Percentiles rank a stretch among this genome's conserved stretches.
phyloP scores from a whole-genome alignment of 2,329 filamentous ascomycete genomes.

The Sclerotinia glacialis region DNA sequence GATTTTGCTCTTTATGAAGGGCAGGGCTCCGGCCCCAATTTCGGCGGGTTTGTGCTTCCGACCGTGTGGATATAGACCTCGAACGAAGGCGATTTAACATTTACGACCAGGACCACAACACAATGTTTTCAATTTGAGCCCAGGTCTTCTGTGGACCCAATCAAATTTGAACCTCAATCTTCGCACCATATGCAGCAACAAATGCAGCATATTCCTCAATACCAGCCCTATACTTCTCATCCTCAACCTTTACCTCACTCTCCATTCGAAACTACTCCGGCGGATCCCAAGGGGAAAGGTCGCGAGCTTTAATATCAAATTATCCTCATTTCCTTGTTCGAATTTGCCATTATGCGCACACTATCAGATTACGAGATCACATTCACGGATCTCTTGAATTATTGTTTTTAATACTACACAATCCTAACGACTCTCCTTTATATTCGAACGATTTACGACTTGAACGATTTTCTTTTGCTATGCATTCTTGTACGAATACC shows the following conservation, averaged over 20 bases:
- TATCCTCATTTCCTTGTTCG: slow-evolving; percentile 26
- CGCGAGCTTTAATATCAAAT: slow-evolving; percentile 35
- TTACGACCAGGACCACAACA: slow-evolving; percentile 37
- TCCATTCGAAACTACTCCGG: slow-evolving; percentile 33
- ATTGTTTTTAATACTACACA: slow-evolving; percentile 27
- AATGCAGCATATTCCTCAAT: slow-evolving; percentile 27
- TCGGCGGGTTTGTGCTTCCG: slow-evolving; percentile 42
- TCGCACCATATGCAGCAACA: slow-evolving; percentile 22
- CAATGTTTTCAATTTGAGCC: slow-evolving; percentile 35
- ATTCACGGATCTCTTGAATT: slow-evolving; percentile 25
- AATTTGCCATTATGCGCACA: slow-evolving; percentile 21
- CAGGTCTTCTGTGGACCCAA: slow-evolving; percentile 26
- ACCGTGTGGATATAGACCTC: slow-evolving; percentile 40
- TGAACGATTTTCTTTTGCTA: slow-evolving; percentile 35
- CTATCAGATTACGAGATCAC: slow-evolving; percentile 16
- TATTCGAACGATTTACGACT: slow-evolving; percentile 31
- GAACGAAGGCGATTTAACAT: slow-evolving; percentile 39
- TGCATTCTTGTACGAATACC: slow-evolving; percentile 39
- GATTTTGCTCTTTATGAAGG: slow-evolving; percentile 41
- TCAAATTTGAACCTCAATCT: slow-evolving; percentile 33
- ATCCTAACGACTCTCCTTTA: slow-evolving; percentile 32
- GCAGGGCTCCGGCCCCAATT: slow-evolving; percentile 37
- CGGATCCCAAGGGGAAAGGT: slow-evolving; percentile 37
- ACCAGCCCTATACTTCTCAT: slow-evolving; percentile 23
- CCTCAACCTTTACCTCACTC: slow-evolving; percentile 28